Percentiles rank a stretch among this genome's conserved stretches.
phyloP scores from a whole-genome alignment of 768 basidiomycete species.

The Tubosaeta sp. region DNA sequence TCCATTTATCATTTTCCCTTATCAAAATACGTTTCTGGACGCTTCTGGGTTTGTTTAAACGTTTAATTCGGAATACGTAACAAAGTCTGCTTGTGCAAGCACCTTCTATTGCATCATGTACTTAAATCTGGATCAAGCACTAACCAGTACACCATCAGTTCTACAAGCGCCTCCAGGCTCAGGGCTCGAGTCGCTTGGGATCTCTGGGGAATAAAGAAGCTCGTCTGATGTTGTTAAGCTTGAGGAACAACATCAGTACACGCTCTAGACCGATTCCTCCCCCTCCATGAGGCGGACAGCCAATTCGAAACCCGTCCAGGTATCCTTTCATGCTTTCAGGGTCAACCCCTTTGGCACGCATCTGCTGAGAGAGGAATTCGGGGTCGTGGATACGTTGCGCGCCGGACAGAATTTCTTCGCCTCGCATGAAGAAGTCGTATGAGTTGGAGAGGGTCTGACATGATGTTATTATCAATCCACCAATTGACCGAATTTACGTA shows the following conservation, averaged over 20 bases:
- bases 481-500: slow-evolving; percentile 34
- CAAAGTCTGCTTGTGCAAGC: slow-evolving; percentile 13
- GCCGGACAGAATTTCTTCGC: slow-evolving; percentile 97
- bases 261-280: slow-evolving; percentile 95
- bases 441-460: slow-evolving; percentile 87
- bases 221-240: slow-evolving; percentile 91
- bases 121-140: slow-evolving; percentile 8
- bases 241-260: slow-evolving; percentile 96
- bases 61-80: slow-evolving; percentile 26
- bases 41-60: slow-evolving; percentile 10
- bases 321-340: slow-evolving; percentile 91
- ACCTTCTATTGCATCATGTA: slow-evolving; percentile 16
- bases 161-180: slow-evolving; percentile 12
- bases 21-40: slow-evolving; percentile 25
- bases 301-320: slow-evolving; percentile 90
- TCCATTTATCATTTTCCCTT: slow-evolving; percentile 15
- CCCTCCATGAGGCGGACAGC: slow-evolving; percentile 94
- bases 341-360: slow-evolving; percentile 84
- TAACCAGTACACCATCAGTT: slow-evolving; percentile 6
- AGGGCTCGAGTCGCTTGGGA: slow-evolving; percentile 91
- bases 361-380: slow-evolving; percentile 71
- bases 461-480: not conserved
- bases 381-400: slow-evolving; percentile 98
- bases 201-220: slow-evolving; percentile 96
- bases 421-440: slow-evolving; percentile 99